Evolutionary conservation across 768 basidiomycete genomes (phyloP).

Genomic region (Flagelloscypha sp.): DNA sequence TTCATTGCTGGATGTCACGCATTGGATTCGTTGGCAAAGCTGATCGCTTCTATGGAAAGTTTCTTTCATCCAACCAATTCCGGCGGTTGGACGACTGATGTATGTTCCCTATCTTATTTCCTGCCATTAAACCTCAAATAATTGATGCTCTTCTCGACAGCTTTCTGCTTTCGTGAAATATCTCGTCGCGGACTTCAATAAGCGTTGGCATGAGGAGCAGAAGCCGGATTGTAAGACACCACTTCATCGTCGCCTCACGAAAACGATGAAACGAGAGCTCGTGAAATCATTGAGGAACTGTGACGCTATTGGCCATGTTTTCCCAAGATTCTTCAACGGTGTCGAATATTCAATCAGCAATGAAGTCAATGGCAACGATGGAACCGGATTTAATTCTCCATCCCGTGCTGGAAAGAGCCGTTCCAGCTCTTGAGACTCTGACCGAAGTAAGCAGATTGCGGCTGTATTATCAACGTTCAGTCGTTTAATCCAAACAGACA

Average conservation of each 20-base stretch:
- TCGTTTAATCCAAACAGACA: conserved; percentile 39
- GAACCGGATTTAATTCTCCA: conserved; percentile 82
- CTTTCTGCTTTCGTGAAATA: conserved; percentile 81
- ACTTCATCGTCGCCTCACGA: conserved; percentile 64
- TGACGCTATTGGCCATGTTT: conserved; percentile 85
- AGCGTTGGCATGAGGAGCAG: conserved; percentile 80
- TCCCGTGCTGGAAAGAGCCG: conserved; percentile 74
- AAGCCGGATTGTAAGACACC: conserved; percentile 77
- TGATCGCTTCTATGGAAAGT: conserved; percentile 81
- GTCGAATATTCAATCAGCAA: conserved; percentile 65
- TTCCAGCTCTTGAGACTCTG: conserved; percentile 82
- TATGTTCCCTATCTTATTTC: conserved; percentile 22
- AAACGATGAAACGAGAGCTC: conserved; percentile 72
- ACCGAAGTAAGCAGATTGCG: conserved; percentile 49
- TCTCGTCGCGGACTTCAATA: conserved; percentile 78
- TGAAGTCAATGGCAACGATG: conserved; percentile 77
- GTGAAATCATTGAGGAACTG: conserved; percentile 76
- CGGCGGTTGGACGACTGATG: conserved; percentile 73
- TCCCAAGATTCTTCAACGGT: conserved; percentile 72
- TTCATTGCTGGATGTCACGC: conserved; percentile 82
- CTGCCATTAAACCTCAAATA: conserved; percentile 4
- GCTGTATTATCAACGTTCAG: neutral
- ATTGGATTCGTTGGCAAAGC: conserved; percentile 73
- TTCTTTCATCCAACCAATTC: conserved; percentile 91
- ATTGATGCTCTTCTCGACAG: conserved; percentile 23